These are phyloP conservation scores for Sclerotinia trifoliorum DNA, from an alignment of 2,329 filamentous ascomycete species.

Conservation along the genomic window DNA sequence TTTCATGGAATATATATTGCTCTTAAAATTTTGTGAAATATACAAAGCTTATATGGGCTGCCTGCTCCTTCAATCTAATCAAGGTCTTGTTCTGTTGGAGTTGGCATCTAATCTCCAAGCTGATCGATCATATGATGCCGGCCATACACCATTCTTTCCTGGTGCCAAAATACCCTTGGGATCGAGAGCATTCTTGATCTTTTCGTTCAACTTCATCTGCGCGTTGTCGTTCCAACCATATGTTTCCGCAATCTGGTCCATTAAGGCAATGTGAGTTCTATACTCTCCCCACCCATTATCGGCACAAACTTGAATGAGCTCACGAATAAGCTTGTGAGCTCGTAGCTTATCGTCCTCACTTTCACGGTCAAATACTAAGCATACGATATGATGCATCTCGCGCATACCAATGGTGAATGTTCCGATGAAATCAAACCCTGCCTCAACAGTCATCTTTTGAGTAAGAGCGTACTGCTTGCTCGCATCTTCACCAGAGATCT, in stretches of 20 bases:
- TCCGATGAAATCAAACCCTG: conserved; percentile 51
- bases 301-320: conserved; percentile 44
- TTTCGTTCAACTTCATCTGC: conserved; percentile 46
- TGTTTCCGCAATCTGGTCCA: conserved; percentile 47
- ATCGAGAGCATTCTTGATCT: conserved; percentile 48
- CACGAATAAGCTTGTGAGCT: conserved; percentile 43
- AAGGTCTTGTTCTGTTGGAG: conserved; percentile 9
- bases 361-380: conserved; percentile 52
- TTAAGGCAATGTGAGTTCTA: conserved; percentile 47
- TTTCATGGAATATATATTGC: background rate
- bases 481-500: conserved; percentile 49
- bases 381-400: conserved; percentile 57
- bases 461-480: conserved; percentile 46
- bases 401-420: conserved; percentile 50
- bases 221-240: conserved; percentile 46
- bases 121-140: conserved; percentile 24
- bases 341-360: conserved; percentile 43
- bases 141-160: conserved; percentile 45
- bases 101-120: conserved; percentile 18
- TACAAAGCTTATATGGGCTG: background rate
- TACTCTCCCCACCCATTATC: conserved; percentile 48
- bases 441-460: conserved; percentile 42
- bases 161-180: conserved; percentile 49
- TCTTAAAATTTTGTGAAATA: background rate
- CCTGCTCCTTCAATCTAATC: background rate